Evolutionary conservation across 139 green algal species (phyloP), one percentile per base, ranked within the genome.

Genomic region (Chlamydomonas applanata): DNA sequence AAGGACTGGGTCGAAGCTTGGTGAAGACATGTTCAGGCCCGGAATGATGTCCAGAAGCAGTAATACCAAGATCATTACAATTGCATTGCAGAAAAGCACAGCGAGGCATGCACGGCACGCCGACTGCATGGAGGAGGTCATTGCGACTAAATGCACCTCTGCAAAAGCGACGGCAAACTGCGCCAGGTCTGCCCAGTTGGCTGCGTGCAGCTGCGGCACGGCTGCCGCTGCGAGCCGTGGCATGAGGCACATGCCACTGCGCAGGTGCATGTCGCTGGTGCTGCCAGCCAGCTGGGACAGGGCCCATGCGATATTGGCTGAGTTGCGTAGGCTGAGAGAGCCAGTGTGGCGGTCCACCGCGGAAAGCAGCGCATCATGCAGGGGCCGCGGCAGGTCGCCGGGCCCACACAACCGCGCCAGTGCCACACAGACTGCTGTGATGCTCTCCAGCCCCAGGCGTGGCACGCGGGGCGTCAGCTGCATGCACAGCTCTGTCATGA

Each of bases 141-240:
- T 49, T 49, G 7, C 40, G 7, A 11, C 7, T 49, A 19, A 49
- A 49, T 17, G 54, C 33, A 65, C 69, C 32, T 32, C 25, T 45
- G 69, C 49, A 74, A 74, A 74, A 16, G 46, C 49, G 2, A 36
- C 46, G 4, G 27, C 36, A 13, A 74, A 19, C 25, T 74, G 69
- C 29, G 54, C 35, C 29, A 74, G 69, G 30, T 74, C 69, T 53
- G 67, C 67, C 13, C n/a, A 73, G 46, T 73, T 73, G 46, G 30
- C 54, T 22, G 34, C 22, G 22, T 29, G 46, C 44, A 54, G 29
- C 22, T 35, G n/a, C 40, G 13, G 36, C 9, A 4, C 13, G 4
- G 40, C 19, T 4, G n/a, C 24, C 13, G 67, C 24, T 16, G 32
- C 20, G 5, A 69, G 32, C 2, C 20, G 14, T 3, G 14, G 9